Evolutionary conservation across 2,329 filamentous ascomycete genomes (phyloP), one percentile per base, ranked within the genome.

Genomic region (Fusarium paranaense): DNA sequence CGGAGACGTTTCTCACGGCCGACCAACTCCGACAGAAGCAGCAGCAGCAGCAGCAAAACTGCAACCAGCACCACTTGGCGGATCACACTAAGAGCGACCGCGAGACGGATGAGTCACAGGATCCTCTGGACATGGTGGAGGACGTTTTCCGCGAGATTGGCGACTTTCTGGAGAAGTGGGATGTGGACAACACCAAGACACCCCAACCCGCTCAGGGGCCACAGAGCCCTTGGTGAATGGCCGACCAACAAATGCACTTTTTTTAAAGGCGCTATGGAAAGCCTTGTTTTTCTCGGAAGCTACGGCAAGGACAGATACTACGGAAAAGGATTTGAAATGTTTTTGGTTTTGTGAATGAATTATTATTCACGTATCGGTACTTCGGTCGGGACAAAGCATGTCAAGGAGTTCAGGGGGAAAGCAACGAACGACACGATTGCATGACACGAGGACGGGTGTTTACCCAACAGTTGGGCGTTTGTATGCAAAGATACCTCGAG

Each of bases 121-220:
- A 84, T 56, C 80, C 81, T 13, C 68, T 81, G 50, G 81, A 83
- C 59, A 78, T 83, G 72, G 79, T 82, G 4, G 81, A 83, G 35
- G 82, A 84, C 38, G 75, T 84, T 52, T 80, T 84, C 64, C 76
- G 78, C 13, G 82, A 83, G 61, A 82, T 84, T 78, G 78, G 78
- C 33, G 82, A 82, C 54, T 78, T 83, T 57, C 72, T 82, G 47
- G 75, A 82, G 60, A 71, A 77, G 16, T 84, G 79, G 80, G 75
- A 83, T 57, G 75, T 83, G 45, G 82, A 83, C 40, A 74, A 74
- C 70, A 42, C 66, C 37, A 72, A 57, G 40, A 62, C 56, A 18
- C 64, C 62, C 6, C 66, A 70, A 57, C 50, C 70, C 30, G 62
- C 66, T 27, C 77, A 78, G 52, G 75, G 71, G 22, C 61, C 56